phyloP scores from a whole-genome alignment of 805 yeast genomes.

The Candida palmyrensis region DNA sequence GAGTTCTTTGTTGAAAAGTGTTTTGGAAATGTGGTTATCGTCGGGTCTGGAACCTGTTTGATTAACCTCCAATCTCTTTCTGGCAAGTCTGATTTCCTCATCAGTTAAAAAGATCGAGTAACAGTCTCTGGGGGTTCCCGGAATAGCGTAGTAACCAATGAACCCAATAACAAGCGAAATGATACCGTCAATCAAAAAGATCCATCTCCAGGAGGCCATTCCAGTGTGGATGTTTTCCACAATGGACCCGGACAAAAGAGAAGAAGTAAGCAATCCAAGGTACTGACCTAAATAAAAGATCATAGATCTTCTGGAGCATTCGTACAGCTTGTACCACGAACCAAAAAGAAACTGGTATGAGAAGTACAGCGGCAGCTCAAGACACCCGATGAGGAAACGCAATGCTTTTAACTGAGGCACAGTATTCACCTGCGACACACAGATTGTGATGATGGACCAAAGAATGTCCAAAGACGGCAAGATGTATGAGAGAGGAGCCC shows the following conservation, averaged over 20 bases:
- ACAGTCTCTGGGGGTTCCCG: slow-evolving; percentile 58
- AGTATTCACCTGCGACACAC: slow-evolving; percentile 44
- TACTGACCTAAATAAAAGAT: slow-evolving; percentile 59
- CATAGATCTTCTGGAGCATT: slow-evolving; percentile 58
- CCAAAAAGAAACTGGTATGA: slow-evolving; percentile 45
- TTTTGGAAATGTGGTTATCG: slow-evolving; percentile 14
- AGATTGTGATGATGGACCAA: slow-evolving; percentile 65
- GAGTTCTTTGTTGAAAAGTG: slow-evolving; percentile 35
- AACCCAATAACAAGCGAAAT: slow-evolving; percentile 56
- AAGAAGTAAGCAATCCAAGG: slow-evolving; percentile 57
- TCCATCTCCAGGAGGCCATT: slow-evolving; percentile 68
- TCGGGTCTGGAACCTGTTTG: slow-evolving; percentile 17
- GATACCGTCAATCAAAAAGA: slow-evolving; percentile 60
- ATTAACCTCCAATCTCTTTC: slow-evolving; percentile 21
- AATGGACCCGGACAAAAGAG: slow-evolving; percentile 57
- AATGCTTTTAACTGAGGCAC: slow-evolving; percentile 52
- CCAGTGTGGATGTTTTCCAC: slow-evolving; percentile 46
- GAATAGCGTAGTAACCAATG: slow-evolving; percentile 50
- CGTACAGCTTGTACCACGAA: slow-evolving; percentile 49
- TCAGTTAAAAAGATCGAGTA: slow-evolving; percentile 29
- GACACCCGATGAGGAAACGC: slow-evolving; percentile 62
- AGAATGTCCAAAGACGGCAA: slow-evolving; percentile 54
- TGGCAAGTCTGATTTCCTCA: slow-evolving; percentile 30
- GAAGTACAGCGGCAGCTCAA: slow-evolving; percentile 56
- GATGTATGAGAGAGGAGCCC: slow-evolving; percentile 49